Evolutionary conservation across 495 filamentous ascomycete genomes (phyloP), one percentile per base, ranked within the genome.

Genomic region (Penicillium manginii): DNA sequence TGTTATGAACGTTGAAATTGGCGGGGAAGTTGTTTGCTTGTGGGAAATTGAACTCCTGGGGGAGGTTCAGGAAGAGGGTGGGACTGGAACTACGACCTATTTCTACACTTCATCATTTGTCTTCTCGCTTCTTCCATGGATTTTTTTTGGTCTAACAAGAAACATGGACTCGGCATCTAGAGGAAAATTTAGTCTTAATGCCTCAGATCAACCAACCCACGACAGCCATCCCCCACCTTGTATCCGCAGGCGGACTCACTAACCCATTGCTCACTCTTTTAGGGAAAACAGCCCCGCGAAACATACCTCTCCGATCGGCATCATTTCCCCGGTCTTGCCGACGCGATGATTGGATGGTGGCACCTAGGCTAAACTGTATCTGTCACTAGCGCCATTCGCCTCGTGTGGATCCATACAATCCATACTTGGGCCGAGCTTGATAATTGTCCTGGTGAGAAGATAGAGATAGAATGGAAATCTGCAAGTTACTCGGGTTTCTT

Each of bases 161-260:
- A 47, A 47, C 45, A 23, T 47, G 45, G 22, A 11, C 45, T 22
- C 10, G 22, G 15, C n/a, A 47, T 47, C 11, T 47, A 10, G 40
- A 11, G 22, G 21, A 11, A 47, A 47, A 47, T 6, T 26, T 21
- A 47, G 10, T 26, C 21, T 12, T 29, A 47, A 29, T 47, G 45
- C 45, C 45, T 47, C 45, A 10, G n/a, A n/a, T 26, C 45, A 47
- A 26, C 45, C 45, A 45, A n/a, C 26, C 18, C 42, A 26, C 15
- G n/a, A 19, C 40, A n/a, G 14, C n/a, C 14, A 47, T 26, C 45
- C 45, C 14, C 22, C 19, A 22, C 45, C 6, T 26, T 14, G 9
- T 26, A 47, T 23, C 45, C 19, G 45, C 45, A 0, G 21, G 45
- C 45, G 45, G 45, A 26, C 3, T 9, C 22, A 26, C 45, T 47